These are phyloP conservation scores for Prunus persica DNA, from an alignment of 306 rosid species.

Conservation along the genomic window Prunus_persica_NCBIv2 NC_034013.1:11306501-11307000, in stretches of 20 bases:
- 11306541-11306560: constrained; percentile 9
- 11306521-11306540: constrained; percentile 16
- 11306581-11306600: constrained; percentile 31
- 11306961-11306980: constrained; percentile 48
- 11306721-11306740: background rate
- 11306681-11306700: background rate
- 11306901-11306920: background rate
- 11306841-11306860: background rate
- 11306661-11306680: background rate
- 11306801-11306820: background rate
- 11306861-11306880: background rate
- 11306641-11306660: background rate
- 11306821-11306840: background rate
- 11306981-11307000: constrained; percentile 46
- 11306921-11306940: background rate
- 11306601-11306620: background rate
- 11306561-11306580: constrained; percentile 14
- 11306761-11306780: background rate
- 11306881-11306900: background rate
- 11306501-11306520: constrained; percentile 6
- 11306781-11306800: background rate
- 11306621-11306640: background rate
- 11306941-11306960: background rate
- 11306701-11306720: too few species aligned
- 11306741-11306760: background rate